These are phyloP conservation scores for Melaleuca quinquenervia DNA, from an alignment of 345 rosid genomes.

Conservation along the genomic window DNA sequence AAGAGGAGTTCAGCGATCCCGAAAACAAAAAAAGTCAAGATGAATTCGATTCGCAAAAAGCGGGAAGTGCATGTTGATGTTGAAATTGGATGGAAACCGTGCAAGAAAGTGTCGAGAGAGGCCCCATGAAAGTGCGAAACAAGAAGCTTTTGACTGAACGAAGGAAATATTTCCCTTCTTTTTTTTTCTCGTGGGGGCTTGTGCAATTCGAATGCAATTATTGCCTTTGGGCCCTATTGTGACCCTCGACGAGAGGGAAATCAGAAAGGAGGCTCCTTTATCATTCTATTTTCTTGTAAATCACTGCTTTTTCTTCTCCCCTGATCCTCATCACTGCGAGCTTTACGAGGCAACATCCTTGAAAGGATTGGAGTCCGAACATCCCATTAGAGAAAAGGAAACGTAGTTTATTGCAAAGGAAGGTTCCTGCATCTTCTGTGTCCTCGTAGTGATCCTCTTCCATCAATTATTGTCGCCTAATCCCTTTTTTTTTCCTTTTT, in stretches of 20 bases:
- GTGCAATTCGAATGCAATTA: not conserved
- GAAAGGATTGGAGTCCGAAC: not conserved
- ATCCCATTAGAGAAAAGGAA: not conserved
- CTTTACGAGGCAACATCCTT: not conserved
- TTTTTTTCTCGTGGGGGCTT: not conserved
- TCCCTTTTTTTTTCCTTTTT: not conserved
- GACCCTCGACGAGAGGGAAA: not conserved
- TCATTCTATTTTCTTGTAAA: not conserved
- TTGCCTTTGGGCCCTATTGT: not conserved
- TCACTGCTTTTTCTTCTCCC: not conserved
- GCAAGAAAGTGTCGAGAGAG: not conserved
- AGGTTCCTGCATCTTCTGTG: conserved; percentile 2
- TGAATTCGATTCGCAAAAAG: not conserved
- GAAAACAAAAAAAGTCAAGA: not conserved
- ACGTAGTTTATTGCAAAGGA: not conserved
- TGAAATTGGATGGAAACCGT: not conserved
- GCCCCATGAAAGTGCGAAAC: not conserved
- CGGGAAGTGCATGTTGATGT: not conserved
- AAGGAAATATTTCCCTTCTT: not conserved
- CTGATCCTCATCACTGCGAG: not conserved
- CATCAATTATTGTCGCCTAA: conserved; percentile 17
- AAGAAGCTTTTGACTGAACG: not conserved
- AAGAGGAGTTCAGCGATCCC: not conserved
- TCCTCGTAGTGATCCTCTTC: not conserved
- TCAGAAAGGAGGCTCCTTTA: not conserved